These are phyloP conservation scores for Phytopythium ostracodes DNA, from an alignment of 352 stramenopile species.

Conservation along the genomic window DNA sequence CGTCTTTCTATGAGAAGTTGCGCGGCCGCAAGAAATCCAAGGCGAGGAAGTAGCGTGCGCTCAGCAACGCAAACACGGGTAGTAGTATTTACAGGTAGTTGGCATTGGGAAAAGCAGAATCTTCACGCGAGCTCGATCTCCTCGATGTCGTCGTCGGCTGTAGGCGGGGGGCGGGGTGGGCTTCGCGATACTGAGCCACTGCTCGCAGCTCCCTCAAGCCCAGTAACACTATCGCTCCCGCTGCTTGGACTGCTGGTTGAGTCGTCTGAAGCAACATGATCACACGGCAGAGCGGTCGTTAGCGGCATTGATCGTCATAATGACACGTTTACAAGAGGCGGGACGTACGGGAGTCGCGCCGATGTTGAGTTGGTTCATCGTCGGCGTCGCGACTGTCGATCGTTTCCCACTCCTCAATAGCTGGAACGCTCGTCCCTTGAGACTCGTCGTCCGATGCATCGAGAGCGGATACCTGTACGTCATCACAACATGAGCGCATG, in stretches of 20 bases:
- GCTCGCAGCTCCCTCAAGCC: neutral
- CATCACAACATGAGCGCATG: neutral
- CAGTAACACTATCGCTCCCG: neutral
- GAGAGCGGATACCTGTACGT: neutral
- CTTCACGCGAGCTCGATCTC: constrained; percentile 14
- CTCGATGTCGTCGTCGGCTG: constrained; percentile 58
- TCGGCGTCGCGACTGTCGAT: neutral
- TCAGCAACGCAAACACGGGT: neutral
- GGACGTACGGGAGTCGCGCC: neutral
- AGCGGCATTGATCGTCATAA: neutral
- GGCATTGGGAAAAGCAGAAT: neutral
- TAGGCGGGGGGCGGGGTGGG: neutral
- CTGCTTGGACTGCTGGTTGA: neutral
- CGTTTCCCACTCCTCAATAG: neutral
- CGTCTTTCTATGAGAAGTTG: constrained; percentile 80
- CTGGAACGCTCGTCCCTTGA: neutral
- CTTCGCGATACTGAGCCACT: neutral
- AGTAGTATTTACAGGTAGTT: neutral
- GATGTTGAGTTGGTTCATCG: neutral
- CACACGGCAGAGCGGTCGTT: neutral
- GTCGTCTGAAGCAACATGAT: neutral
- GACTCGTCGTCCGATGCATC: neutral
- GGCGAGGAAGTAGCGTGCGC: constrained; percentile 28
- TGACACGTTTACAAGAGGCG: no score
- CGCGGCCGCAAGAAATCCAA: constrained; percentile 55